These are phyloP conservation scores for Xylaria arbuscula DNA, from an alignment of 2,329 filamentous ascomycete genomes.

Conservation along the genomic window DNA sequence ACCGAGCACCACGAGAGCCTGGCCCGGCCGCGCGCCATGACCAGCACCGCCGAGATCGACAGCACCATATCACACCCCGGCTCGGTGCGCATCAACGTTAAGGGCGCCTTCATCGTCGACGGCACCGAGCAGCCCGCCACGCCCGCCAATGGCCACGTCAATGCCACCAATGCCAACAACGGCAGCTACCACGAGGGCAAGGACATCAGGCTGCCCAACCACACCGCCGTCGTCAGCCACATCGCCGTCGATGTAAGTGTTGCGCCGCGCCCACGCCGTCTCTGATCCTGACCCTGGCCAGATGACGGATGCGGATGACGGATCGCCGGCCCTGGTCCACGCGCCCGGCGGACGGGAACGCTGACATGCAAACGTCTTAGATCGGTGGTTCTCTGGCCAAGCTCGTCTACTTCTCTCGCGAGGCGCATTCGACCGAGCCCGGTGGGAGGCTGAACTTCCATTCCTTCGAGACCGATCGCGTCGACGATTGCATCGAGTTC, in stretches of 20 bases:
- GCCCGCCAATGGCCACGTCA: slow-evolving; percentile 55
- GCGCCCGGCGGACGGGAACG: background rate
- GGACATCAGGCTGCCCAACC: slow-evolving; percentile 95
- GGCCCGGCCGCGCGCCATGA: slow-evolving; percentile 54
- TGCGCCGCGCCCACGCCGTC: slow-evolving; percentile 23
- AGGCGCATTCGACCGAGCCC: slow-evolving; percentile 79
- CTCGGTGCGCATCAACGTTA: slow-evolving; percentile 93
- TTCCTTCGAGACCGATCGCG: slow-evolving; percentile 94
- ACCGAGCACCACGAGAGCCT: slow-evolving; percentile 30
- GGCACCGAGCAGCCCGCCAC: slow-evolving; percentile 70
- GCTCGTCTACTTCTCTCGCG: slow-evolving; percentile 95
- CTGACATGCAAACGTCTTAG: slow-evolving; percentile 57
- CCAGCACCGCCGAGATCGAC: slow-evolving; percentile 68
- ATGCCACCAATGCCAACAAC: slow-evolving; percentile 29
- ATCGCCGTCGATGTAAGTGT: slow-evolving; percentile 89
- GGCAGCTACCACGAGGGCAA: slow-evolving; percentile 75
- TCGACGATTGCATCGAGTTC: slow-evolving; percentile 93
- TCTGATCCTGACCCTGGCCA: slow-evolving; percentile 15
- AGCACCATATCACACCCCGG: slow-evolving; percentile 71
- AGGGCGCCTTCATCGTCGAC: slow-evolving; percentile 96
- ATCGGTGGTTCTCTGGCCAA: slow-evolving; percentile 97
- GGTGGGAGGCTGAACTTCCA: slow-evolving; percentile 95
- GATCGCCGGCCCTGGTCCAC: background rate
- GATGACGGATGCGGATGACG: background rate
- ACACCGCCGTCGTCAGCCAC: slow-evolving; percentile 94